These are phyloP conservation scores for Aspergillus pseudoglaucus DNA, from an alignment of 2,329 filamentous ascomycete genomes.

Conservation along the genomic window DNA sequence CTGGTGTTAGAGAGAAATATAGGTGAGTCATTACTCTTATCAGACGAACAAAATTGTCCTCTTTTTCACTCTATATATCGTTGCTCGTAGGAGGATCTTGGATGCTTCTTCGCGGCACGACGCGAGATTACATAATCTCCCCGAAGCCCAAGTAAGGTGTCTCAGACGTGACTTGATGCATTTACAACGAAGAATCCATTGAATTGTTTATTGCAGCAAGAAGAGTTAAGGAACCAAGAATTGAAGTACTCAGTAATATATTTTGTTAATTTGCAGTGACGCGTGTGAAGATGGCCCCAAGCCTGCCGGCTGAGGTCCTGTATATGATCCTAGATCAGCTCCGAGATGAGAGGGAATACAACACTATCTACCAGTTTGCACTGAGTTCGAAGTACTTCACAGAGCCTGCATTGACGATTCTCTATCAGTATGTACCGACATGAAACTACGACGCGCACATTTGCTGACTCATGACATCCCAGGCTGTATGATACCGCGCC, in stretches of 20 bases:
- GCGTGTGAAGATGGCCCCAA: slow-evolving; percentile 11
- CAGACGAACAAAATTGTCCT: not conserved
- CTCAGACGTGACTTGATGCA: too few relatives aligned
- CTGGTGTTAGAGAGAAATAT: slow-evolving; percentile 50
- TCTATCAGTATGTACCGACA: slow-evolving; percentile 18
- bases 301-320: slow-evolving; percentile 18
- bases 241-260: not conserved
- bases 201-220: too few relatives aligned
- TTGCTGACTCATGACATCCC: not conserved
- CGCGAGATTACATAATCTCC: not conserved
- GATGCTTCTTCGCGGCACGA: not conserved
- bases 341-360: slow-evolving; percentile 18
- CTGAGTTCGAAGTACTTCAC: slow-evolving; percentile 18
- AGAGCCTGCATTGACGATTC: slow-evolving; percentile 14
- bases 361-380: slow-evolving; percentile 22
- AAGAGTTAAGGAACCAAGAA: too few relatives aligned
- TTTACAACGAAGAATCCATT: too few relatives aligned
- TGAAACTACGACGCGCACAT: not conserved
- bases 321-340: slow-evolving; percentile 22
- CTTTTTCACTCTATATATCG: too few relatives aligned
- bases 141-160: too few relatives aligned
- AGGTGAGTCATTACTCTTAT: slow-evolving; percentile 28
- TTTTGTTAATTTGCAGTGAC: not conserved
- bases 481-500: slow-evolving; percentile 46
- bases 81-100: not conserved